Base-by-base conservation (phyloP, 176 grass and related monocot genomes). In the Aegilops umbellulata region DNA sequence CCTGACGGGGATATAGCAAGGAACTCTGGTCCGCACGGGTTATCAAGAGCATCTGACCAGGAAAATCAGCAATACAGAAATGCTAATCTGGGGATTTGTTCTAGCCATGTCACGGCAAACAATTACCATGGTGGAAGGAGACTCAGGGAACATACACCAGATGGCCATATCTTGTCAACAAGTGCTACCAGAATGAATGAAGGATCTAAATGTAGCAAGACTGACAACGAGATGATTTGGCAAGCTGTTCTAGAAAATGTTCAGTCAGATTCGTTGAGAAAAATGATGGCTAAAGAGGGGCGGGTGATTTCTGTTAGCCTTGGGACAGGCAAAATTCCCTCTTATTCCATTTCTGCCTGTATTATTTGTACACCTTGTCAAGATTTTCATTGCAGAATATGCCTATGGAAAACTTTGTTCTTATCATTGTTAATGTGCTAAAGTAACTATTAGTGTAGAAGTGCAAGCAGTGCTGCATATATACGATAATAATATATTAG, bases 181-280 rank as follows among this genome's bases (percentile, higher is more conserved):
- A 44, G 60, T 84, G 66, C 88, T 76, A 82, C 83, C 30, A 78
- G 68, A 87, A 60, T 38, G 63, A 86, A 90, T 87, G 86, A 74
- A 81, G 47, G 44, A 86, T 87, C 85, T 83, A 89, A 71, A 7
- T 89, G 82, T 78, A 88, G 82, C 58, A 82, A 89, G 76, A 66
- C 60, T 39, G 82, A 98, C 82, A 95, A 83, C 68, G 89, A 94
- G 25, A 89, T 91, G 79, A 99, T 99, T 75, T 99, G 97, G 97
- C 87, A 91, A 63, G 92, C 83, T 88, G 97, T 99, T 60, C 88
- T 99, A 35, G 68, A 88, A 29, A 75, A 80, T 89, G 81, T 97
- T 86, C 90, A 88, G 64, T 93, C 92, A 39, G 87, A 94, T 76
- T 88, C 92, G 11, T 79, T 99, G 74, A 94, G 80, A 90, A 91